A percentile compares a stretch with the other conserved stretches of the same genome.
These are phyloP conservation scores for Wakefieldia striispora DNA, from an alignment of 768 basidiomycete genomes.

Conservation along the genomic window DNA sequence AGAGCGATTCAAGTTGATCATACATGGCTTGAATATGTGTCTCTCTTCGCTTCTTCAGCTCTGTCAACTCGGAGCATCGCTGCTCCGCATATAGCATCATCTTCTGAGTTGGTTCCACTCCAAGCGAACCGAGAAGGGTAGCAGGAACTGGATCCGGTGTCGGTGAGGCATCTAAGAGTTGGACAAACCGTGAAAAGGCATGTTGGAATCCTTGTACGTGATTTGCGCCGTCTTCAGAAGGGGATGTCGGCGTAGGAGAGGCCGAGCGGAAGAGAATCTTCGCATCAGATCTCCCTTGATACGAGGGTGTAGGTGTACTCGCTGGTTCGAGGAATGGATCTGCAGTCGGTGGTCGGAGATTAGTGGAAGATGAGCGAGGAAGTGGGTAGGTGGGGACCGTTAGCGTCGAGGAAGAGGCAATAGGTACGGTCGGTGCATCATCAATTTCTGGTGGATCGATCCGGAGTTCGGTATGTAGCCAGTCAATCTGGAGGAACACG, in stretches of 20 bases:
- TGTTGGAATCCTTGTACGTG: constrained; percentile 45
- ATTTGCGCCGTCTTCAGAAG: constrained; percentile 12
- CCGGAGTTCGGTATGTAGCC: constrained; percentile 80
- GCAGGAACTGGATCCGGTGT: constrained; percentile 21
- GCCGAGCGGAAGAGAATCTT: constrained; percentile 36
- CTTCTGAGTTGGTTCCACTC: constrained; percentile 73
- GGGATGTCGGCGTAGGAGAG: constrained; percentile 13
- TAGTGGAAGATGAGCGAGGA: constrained; percentile 43
- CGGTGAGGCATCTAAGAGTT: constrained; percentile 47
- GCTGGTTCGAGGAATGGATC: constrained; percentile 30
- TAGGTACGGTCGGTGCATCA: constrained; percentile 33
- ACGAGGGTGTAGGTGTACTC: constrained; percentile 49
- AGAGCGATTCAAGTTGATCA: constrained; percentile 88
- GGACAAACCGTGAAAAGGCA: constrained; percentile 62
- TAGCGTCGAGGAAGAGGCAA: constrained; percentile 39
- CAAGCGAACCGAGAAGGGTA: constrained; percentile 32
- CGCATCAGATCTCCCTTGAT: constrained; percentile 35
- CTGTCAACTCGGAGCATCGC: constrained; percentile 58
- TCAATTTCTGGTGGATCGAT: constrained; percentile 59
- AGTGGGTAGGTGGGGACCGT: constrained; percentile 35
- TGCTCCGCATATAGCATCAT: constrained; percentile 72
- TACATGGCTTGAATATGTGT: constrained; percentile 90
- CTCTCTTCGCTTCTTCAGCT: constrained; percentile 73
- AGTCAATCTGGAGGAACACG: constrained; percentile 74
- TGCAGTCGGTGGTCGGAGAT: constrained; percentile 9